Percentiles rank a stretch among this genome's conserved stretches.
These are phyloP conservation scores for Geotrichum siamense DNA, from an alignment of 1,139 yeast genomes.

Conservation along the genomic window DNA sequence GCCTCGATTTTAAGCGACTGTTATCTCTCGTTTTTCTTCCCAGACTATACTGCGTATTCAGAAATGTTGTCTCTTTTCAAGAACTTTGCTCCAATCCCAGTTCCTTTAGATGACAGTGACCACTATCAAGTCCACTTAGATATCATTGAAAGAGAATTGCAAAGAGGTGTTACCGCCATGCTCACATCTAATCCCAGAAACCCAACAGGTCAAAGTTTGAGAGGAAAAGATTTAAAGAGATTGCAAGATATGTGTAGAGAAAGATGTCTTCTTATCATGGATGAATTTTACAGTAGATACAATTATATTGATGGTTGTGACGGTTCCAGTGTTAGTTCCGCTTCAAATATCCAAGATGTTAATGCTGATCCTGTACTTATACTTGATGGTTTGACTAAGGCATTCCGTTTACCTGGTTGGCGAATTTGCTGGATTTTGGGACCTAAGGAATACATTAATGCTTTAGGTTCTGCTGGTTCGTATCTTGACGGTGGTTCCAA, in stretches of 20 bases:
- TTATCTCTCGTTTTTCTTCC: slow-evolving; percentile 56
- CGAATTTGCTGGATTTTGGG: slow-evolving; percentile 64
- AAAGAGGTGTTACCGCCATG: slow-evolving; percentile 55
- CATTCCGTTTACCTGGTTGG: slow-evolving; percentile 65
- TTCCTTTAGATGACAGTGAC: slow-evolving; percentile 54
- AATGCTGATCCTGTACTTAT: slow-evolving; percentile 57
- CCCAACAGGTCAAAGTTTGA: slow-evolving; percentile 57
- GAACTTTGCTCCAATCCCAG: slow-evolving; percentile 62
- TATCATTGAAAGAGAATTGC: slow-evolving; percentile 48
- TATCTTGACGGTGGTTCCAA: slow-evolving; percentile 61
- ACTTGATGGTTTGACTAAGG: slow-evolving; percentile 58
- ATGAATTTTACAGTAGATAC: slow-evolving; percentile 59
- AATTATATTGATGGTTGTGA: slow-evolving; percentile 54
- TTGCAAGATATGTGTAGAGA: slow-evolving; percentile 54
- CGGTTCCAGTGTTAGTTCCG: slow-evolving; percentile 52
- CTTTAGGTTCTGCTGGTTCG: slow-evolving; percentile 57
- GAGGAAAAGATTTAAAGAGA: slow-evolving; percentile 45
- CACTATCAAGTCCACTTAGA: slow-evolving; percentile 54
- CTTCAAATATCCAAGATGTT: slow-evolving; percentile 51
- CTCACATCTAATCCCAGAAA: slow-evolving; percentile 60
- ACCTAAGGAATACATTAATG: slow-evolving; percentile 55
- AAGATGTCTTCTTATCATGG: slow-evolving; percentile 56
- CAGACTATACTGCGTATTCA: slow-evolving; percentile 68
- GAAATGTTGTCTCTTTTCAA: slow-evolving; percentile 62
- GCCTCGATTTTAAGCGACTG: slow-evolving; percentile 60